A percentile compares a stretch with the other conserved stretches of the same genome.
Evolutionary conservation across 2,329 filamentous ascomycete species (phyloP).

Genomic region (Domatiomyces catenatus): DNA sequence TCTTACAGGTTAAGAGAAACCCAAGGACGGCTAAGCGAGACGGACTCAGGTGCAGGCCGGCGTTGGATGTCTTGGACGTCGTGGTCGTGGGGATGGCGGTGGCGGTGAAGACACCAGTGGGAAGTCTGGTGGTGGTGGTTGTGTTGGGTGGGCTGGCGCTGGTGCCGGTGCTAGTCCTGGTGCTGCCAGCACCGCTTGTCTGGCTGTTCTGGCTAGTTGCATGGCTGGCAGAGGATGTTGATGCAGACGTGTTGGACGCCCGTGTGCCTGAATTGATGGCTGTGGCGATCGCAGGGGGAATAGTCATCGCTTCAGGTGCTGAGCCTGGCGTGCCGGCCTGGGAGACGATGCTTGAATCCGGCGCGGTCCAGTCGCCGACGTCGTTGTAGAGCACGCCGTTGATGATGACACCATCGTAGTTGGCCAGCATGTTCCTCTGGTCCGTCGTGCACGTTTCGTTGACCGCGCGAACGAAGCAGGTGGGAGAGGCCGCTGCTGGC

Average conservation of each 20-base stretch:
- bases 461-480: constrained; percentile 46
- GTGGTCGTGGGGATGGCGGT: constrained; percentile 12
- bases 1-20: neutral
- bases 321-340: constrained; percentile 19
- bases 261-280: neutral
- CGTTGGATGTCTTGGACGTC: neutral
- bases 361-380: constrained; percentile 23
- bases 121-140: constrained; percentile 7
- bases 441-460: constrained; percentile 38
- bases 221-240: neutral
- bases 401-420: constrained; percentile 40
- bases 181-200: neutral
- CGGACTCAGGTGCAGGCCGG: neutral
- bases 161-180: neutral
- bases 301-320: constrained; percentile 14
- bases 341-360: constrained; percentile 16
- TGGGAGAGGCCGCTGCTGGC: constrained; percentile 29
- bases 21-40: neutral
- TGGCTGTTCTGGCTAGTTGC: neutral
- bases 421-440: constrained; percentile 33
- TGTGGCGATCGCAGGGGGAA: constrained; percentile 3
- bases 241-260: neutral
- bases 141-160: too few relatives aligned
- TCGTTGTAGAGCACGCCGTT: constrained; percentile 42
- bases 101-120: constrained; percentile 22